Evolutionary conservation across 1,284 basidiomycete genomes (phyloP).

Genomic region (Polyporus tsugae): DNA sequence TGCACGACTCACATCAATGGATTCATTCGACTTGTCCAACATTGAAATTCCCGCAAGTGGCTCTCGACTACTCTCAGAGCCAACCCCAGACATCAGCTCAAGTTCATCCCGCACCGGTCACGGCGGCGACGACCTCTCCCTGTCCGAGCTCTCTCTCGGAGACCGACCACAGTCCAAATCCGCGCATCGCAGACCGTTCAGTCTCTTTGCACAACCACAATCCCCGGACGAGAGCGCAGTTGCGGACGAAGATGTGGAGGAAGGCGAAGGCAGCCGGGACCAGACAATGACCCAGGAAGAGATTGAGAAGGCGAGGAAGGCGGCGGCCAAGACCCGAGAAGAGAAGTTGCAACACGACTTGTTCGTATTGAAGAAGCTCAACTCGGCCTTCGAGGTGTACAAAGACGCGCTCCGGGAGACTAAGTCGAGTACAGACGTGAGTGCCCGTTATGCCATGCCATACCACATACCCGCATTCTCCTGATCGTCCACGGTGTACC

Average conservation of each 20-base stretch:
- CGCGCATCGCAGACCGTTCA: conserved; percentile 44
- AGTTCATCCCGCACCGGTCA: conserved; percentile 53
- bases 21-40: conserved; percentile 45
- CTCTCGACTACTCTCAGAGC: conserved; percentile 62
- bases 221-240: conserved; percentile 35
- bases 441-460: conserved; percentile 26
- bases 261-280: conserved; percentile 35
- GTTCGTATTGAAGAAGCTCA: conserved; percentile 74
- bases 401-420: conserved; percentile 70
- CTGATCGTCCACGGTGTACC: not conserved
- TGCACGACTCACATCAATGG: conserved; percentile 33
- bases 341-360: conserved; percentile 78
- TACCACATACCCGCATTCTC: not conserved
- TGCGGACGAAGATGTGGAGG: conserved; percentile 42
- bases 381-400: conserved; percentile 69
- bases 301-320: conserved; percentile 38
- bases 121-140: conserved; percentile 62
- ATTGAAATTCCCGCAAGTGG: conserved; percentile 46
- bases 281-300: conserved; percentile 42
- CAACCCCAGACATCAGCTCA: conserved; percentile 50
- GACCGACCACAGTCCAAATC: conserved; percentile 42
- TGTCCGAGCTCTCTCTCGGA: conserved; percentile 67
- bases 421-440: conserved; percentile 71
- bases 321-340: conserved; percentile 60
- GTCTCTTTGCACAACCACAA: conserved; percentile 49